These are phyloP conservation scores for Acacia confusa DNA, from an alignment of 306 rosid species.

Conservation along the genomic window DNA sequence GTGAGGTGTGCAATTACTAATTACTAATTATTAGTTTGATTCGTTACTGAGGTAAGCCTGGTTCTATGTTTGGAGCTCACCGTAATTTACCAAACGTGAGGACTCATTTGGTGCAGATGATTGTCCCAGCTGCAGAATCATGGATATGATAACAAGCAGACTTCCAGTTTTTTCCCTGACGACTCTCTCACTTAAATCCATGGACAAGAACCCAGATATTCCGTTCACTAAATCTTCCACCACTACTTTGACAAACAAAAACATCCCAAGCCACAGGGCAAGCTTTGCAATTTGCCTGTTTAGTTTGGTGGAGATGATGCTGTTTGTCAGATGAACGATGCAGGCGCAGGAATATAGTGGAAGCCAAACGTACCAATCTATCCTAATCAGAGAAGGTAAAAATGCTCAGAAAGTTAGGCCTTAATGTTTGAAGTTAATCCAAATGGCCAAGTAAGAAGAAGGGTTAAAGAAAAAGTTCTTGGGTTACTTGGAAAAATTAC, in stretches of 20 bases:
- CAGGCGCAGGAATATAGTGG: constrained; percentile 57
- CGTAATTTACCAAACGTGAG: constrained; percentile 35
- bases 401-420: neutral
- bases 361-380: constrained; percentile 83
- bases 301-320: constrained; percentile 36
- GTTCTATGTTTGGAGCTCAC: constrained; percentile 30
- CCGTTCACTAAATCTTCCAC: constrained; percentile 38
- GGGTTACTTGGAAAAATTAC: constrained; percentile 30
- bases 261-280: constrained; percentile 43
- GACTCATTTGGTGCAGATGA: constrained; percentile 20
- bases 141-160: constrained; percentile 46
- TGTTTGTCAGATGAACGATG: constrained; percentile 50
- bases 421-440: neutral
- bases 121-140: constrained; percentile 45
- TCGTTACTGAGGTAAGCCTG: too few relatives aligned
- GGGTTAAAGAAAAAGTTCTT: neutral
- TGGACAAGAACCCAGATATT: constrained; percentile 44
- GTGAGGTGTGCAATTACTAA: neutral
- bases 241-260: constrained; percentile 44
- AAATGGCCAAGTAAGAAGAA: neutral
- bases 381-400: neutral
- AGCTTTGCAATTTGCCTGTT: constrained; percentile 35
- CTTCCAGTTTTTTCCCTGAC: constrained; percentile 60
- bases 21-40: neutral
- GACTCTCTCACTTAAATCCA: constrained; percentile 56